A percentile compares a stretch with the other conserved stretches of the same genome.
Evolutionary conservation across 83 land plant species (phyloP).

Genomic region (Picea mariana): DNA sequence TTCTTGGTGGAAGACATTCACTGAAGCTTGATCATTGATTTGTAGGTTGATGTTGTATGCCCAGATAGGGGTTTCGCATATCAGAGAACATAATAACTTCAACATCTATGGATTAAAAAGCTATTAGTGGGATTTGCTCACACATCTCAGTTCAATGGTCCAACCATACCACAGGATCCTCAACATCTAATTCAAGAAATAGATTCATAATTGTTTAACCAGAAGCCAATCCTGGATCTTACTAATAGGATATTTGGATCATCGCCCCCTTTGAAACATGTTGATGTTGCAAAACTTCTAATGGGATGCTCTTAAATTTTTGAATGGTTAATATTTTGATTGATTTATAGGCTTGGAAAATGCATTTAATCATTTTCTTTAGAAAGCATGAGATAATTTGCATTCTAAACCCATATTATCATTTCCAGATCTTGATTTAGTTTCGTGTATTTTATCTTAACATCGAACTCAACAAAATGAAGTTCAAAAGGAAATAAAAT

Average conservation of each 20-base stretch:
- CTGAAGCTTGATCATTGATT: slow-evolving; percentile 6
- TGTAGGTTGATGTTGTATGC: slow-evolving; percentile 71
- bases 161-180: slow-evolving; percentile 58
- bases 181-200: slow-evolving; percentile 70
- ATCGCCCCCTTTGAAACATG: slow-evolving; percentile 87
- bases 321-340: background rate
- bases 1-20: background rate
- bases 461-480: too few species aligned
- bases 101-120: slow-evolving; percentile 83
- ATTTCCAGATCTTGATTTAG: too few species aligned
- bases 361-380: background rate
- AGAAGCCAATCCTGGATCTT: slow-evolving; percentile 65
- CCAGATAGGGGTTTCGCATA: slow-evolving; percentile 78
- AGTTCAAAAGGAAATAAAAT: too few species aligned
- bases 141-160: slow-evolving; percentile 92
- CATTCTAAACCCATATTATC: too few species aligned
- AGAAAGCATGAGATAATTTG: too few species aligned
- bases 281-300: slow-evolving; percentile 96
- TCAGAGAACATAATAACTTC: slow-evolving; percentile 66
- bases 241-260: slow-evolving; percentile 93
- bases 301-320: slow-evolving; percentile 43
- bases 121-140: slow-evolving; percentile 81
- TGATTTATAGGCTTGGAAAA: background rate
- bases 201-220: slow-evolving; percentile 65
- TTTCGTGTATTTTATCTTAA: too few species aligned